Evolutionary conservation across 441 rosid genomes (phyloP).

Genomic region (Erysimum cheiri): DNA sequence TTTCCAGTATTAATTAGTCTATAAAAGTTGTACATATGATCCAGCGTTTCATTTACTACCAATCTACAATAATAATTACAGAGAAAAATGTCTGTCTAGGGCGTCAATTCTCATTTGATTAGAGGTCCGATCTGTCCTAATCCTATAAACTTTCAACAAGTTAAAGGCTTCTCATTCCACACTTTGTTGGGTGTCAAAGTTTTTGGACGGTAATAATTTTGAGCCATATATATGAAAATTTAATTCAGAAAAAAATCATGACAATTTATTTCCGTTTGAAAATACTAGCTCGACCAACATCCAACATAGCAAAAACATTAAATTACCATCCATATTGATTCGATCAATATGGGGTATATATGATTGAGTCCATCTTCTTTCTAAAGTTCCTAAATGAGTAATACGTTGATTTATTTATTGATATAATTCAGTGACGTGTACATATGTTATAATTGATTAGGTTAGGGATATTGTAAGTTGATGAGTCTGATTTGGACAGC

Average conservation of each 20-base stretch:
- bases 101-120: not conserved
- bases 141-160: not conserved
- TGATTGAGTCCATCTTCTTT: slow-evolving; percentile 19
- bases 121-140: not conserved
- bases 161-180: slow-evolving; percentile 8
- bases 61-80: not conserved
- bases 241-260: not conserved
- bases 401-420: not conserved
- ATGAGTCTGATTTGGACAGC: slow-evolving; percentile 34
- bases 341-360: not conserved
- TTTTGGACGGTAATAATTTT: not conserved
- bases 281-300: not conserved
- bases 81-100: not conserved
- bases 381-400: slow-evolving; percentile 5
- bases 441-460: slow-evolving; percentile 16
- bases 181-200: not conserved
- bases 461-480: slow-evolving; percentile 28
- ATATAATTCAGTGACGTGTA: slow-evolving; percentile 15
- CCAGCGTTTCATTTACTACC: not conserved
- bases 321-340: not conserved
- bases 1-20: too few species aligned
- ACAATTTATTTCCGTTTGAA: not conserved
- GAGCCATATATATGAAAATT: not conserved
- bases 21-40: not conserved
- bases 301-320: not conserved